Evolutionary conservation across 192 early-diverging fungal genomes (phyloP).

Genomic region (Gryganskiella cystojenkinii): DNA sequence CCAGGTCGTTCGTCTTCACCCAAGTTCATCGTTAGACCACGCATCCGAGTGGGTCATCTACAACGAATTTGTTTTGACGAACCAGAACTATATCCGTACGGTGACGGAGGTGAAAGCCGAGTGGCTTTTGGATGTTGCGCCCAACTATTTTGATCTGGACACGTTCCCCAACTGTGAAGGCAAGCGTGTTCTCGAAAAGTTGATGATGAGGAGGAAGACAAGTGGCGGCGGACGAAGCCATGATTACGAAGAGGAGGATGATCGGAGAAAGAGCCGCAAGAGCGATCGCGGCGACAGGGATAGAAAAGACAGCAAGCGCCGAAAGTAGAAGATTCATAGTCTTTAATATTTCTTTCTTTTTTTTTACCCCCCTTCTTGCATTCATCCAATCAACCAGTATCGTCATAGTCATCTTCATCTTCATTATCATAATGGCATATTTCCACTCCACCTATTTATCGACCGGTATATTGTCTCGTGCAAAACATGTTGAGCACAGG

Average conservation of each 20-base stretch:
- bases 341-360: background rate
- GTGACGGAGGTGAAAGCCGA: slow-evolving; percentile 90
- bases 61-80: slow-evolving; percentile 99
- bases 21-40: slow-evolving; percentile 86
- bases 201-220: slow-evolving; percentile 65
- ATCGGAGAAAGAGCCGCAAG: slow-evolving; percentile 40
- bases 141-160: slow-evolving; percentile 90
- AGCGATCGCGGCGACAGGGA: slow-evolving; percentile 42
- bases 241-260: slow-evolving; percentile 19
- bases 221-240: slow-evolving; percentile 41
- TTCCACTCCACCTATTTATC: no score
- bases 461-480: no score
- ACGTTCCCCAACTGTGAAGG: slow-evolving; percentile 95
- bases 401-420: background rate
- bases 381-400: no score
- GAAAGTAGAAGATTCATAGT: slow-evolving; percentile 3
- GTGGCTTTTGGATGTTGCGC: slow-evolving; percentile 86
- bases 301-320: slow-evolving; percentile 47
- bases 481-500: no score
- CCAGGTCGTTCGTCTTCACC: slow-evolving; percentile 94
- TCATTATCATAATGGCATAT: no score
- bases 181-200: slow-evolving; percentile 82
- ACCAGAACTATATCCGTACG: slow-evolving; percentile 96
- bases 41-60: slow-evolving; percentile 99
- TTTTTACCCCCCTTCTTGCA: background rate